phyloP scores from a whole-genome alignment of 768 basidiomycete species.

The Astraeus odoratus region DNA sequence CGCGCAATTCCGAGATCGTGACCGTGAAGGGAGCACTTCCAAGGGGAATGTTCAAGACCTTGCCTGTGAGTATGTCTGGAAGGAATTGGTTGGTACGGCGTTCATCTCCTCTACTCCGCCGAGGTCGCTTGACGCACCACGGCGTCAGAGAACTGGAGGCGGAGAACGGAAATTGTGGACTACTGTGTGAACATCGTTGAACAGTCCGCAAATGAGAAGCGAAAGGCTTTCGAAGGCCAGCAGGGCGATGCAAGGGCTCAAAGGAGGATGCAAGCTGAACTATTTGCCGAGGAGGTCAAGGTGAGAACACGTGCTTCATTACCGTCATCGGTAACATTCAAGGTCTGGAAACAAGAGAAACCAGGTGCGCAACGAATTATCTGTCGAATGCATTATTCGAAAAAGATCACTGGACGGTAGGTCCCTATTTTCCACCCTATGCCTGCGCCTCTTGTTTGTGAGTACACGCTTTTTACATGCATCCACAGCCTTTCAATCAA shows the following conservation, averaged over 20 bases:
- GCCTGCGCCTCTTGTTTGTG: conserved; percentile 8
- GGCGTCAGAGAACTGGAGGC: conserved; percentile 57
- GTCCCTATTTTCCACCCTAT: conserved; percentile 18
- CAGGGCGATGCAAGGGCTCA: conserved; percentile 38
- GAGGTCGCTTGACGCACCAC: conserved; percentile 16
- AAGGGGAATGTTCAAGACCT: conserved; percentile 59
- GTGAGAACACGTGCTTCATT: conserved; percentile 35
- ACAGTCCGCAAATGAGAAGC: conserved; percentile 52
- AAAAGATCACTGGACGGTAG: conserved; percentile 65
- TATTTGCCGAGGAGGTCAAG: conserved; percentile 67
- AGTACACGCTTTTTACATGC: conserved; percentile 11
- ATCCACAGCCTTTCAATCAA: conserved; percentile 61
- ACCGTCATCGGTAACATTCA: conserved; percentile 24
- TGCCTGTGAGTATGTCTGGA: conserved; percentile 72
- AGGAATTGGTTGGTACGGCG: conserved; percentile 65
- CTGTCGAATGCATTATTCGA: conserved; percentile 66
- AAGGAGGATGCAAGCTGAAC: conserved; percentile 46
- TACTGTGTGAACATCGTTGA: conserved; percentile 74
- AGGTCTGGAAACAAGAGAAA: conserved; percentile 42
- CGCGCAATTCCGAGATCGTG: conserved; percentile 68
- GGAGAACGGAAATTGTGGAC: conserved; percentile 62
- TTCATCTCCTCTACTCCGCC: conserved; percentile 10
- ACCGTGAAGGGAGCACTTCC: conserved; percentile 41
- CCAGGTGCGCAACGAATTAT: conserved; percentile 69
- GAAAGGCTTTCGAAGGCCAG: conserved; percentile 35